Base-by-base conservation (phyloP, 192 early-diverging fungal species). In the Haplosporangium gracile region DNA sequence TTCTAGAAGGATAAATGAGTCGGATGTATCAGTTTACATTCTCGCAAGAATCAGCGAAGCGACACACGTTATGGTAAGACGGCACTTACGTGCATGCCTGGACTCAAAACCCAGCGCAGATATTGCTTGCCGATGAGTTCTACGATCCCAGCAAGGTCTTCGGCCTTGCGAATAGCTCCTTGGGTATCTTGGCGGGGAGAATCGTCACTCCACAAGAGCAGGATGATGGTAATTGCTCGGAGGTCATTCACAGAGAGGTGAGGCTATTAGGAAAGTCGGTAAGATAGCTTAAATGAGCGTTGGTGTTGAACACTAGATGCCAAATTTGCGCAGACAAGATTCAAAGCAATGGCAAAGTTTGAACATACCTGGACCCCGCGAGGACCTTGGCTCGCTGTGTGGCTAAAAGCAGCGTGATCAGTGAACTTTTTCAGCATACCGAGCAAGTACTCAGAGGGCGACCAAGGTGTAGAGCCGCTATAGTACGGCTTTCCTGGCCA, bases 101-200 rank as follows among this genome's bases (percentile, higher is more conserved):
- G 84, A 53, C 84, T 86, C 16, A 86, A 71, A 53, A 79, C 73
- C 84, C 84, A 86, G 4, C 75, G 55, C 13, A 86, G 65, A 65
- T 86, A 86, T 18, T 80, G 39, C 43, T 65, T 86, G 15, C 68
- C 74, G 1, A 86, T 80, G 2, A 68, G 65, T n/a, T 80, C 79
- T 4, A 81, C 51, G 34, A 78, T 49, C 7, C 40, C 29, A 24
- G 39, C 34, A 1, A 86, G 72, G 1, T 74, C 72, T 18, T 53
- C 70, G 18, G 68, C 5, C 60, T 70, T 69, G 1, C 24, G 32
- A 6, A 16, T 76, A n/a, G n/a, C 34, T 24, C 68, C 75, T 9
- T 39, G 51, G 26, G 73, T n/a, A 0, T 32, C 16, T 24, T 39
- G 51, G 4, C 38, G 26, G 10, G 72, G 29, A 4, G 63, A n/a